Evolutionary conservation across 768 basidiomycete genomes (phyloP), one percentile per base, ranked within the genome.

Genomic region (Tulasnella sp.): DNA sequence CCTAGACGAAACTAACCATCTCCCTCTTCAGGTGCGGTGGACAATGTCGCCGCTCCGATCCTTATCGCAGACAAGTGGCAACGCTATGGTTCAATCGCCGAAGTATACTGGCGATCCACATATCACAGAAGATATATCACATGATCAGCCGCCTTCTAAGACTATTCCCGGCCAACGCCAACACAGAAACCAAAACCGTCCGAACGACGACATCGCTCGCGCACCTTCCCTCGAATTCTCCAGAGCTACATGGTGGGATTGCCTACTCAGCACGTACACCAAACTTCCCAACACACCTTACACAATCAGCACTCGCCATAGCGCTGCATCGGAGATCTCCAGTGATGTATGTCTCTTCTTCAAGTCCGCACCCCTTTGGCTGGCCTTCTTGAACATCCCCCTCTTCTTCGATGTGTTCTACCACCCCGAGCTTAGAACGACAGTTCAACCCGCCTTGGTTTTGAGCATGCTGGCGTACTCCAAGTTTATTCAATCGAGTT

Each of bases 371-470:
- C 41, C 45, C 19, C 41, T 43, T 41, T 50, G 45, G 61, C 41
- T 62, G 50, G 52, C 62, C n/a, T 62, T 60, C 62, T 11, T 62
- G 25, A 46, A 62, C 41, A 49, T 62, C 8, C 62, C 57, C 3
- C 53, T 62, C 24, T 62, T 62, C 59, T 53, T 59, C 43, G 30
- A 22, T 21, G 8, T 30, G 30, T 60, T 62, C 58, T 46, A 59
- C 27, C 51, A 59, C 22, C 49, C 62, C 27, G 29, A 50, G n/a
- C 27, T 24, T n/a, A n/a, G 62, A 11, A 22, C 42, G 58, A 15
- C 27, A 31, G 45, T 62, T 48, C 62, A 62, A 31, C 62, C 62
- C 0, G 30, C 50, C 12, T 31, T 62, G 12, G 52, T 62, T 4
- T 19, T 59, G 30, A 43, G 43, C 51, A 52, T 44, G 21, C 31